Evolutionary conservation across 345 rosid species (phyloP).

Genomic region (Euphorbia pulcherrima): DNA sequence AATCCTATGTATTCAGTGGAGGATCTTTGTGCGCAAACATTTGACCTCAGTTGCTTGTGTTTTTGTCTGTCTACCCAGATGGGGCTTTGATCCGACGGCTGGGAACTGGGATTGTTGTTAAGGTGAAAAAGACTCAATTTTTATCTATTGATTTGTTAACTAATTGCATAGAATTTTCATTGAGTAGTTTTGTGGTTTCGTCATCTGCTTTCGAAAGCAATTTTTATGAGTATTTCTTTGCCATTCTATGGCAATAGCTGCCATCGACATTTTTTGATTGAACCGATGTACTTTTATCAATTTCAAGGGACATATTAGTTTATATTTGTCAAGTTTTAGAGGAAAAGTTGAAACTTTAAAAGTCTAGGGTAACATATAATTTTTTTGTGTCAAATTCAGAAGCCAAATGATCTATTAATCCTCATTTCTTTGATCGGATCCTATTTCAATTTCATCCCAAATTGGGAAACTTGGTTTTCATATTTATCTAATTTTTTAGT

Average conservation of each 20-base stretch:
- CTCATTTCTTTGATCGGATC: no score
- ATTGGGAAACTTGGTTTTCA: no score
- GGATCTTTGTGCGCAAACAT: neutral
- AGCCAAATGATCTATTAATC: no score
- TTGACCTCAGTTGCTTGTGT: neutral
- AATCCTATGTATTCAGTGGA: neutral
- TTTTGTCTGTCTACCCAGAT: neutral
- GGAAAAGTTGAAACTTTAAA: no score
- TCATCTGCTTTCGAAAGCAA: neutral
- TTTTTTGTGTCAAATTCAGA: no score
- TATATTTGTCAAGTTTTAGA: no score
- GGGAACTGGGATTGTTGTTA: slow-evolving; percentile 1
- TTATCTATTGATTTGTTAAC: neutral
- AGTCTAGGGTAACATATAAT: no score
- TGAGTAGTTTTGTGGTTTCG: slow-evolving; percentile 12
- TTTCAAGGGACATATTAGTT: no score
- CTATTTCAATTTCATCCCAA: no score
- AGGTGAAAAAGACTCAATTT: neutral
- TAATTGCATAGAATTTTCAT: neutral
- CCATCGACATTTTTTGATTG: slow-evolving; percentile 5
- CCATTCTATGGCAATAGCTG: neutral
- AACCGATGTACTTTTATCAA: no score
- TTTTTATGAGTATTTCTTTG: neutral
- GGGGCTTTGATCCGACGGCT: slow-evolving; percentile 10
- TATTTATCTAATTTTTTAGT: no score